Percentiles rank a stretch among this genome's conserved stretches.
These are phyloP conservation scores for Pseudonitzschia delicatissima DNA, from an alignment of 108 stramenopile genomes.

Conservation along the genomic window DNA sequence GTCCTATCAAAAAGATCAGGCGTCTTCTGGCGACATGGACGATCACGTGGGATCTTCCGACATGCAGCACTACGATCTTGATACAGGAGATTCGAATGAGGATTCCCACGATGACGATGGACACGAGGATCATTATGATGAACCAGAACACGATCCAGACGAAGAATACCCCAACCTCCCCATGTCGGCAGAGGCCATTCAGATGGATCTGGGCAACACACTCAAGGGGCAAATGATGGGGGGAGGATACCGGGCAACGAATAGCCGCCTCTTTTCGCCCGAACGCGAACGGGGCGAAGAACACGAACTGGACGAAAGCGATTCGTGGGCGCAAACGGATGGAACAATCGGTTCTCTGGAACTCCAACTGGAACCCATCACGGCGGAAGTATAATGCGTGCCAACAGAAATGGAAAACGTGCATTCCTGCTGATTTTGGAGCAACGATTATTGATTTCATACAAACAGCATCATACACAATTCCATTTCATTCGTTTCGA, in stretches of 20 bases:
- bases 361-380: slow-evolving; percentile 41
- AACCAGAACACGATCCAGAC: slow-evolving; percentile 1
- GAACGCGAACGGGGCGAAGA: not conserved
- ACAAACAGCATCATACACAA: too few relatives aligned
- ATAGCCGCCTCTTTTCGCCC: not conserved
- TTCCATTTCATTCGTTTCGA: too few relatives aligned
- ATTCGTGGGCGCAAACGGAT: slow-evolving; percentile 54
- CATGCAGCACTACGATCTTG: not conserved
- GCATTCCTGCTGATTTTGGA: too few relatives aligned
- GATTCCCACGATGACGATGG: not conserved
- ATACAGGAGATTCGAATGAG: not conserved
- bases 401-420: too few relatives aligned
- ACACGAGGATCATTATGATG: slow-evolving; percentile 2
- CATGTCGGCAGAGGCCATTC: slow-evolving; percentile 8
- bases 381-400: slow-evolving; percentile 34
- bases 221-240: slow-evolving; percentile 32
- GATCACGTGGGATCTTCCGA: not conserved
- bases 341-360: slow-evolving; percentile 51
- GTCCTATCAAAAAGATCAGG: not conserved
- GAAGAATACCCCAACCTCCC: slow-evolving; percentile 5
- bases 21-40: not conserved
- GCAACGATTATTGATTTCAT: too few relatives aligned
- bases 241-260: not conserved
- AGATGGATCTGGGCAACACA: slow-evolving; percentile 24
- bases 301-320: slow-evolving; percentile 10